phyloP scores from a whole-genome alignment of 2,329 filamentous ascomycete species.

The Fusarium floridanum region DNA sequence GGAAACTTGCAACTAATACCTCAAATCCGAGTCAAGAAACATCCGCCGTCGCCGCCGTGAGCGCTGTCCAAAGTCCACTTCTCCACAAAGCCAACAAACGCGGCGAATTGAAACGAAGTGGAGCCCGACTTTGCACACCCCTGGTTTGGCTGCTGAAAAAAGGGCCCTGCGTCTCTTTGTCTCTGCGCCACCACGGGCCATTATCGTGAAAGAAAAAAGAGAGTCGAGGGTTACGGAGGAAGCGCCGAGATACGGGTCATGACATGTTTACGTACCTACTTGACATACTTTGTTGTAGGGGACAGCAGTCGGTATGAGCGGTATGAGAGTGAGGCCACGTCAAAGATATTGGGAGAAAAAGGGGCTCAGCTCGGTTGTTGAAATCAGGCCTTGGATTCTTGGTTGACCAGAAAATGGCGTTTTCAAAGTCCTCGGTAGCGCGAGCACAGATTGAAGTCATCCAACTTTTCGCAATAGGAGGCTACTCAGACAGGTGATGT shows the following conservation, averaged over 20 bases:
- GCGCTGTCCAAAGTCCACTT: not conserved
- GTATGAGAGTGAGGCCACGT: not conserved
- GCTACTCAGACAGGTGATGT: conserved; percentile 24
- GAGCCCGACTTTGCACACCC: conserved; percentile 5
- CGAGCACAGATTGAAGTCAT: conserved; percentile 15
- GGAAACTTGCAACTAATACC: not conserved
- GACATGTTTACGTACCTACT: conserved; percentile 4
- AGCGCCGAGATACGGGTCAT: conserved; percentile 10
- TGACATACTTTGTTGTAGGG: not conserved
- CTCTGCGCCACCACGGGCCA: conserved; percentile 12
- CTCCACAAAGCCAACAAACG: not conserved
- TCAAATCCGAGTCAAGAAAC: conserved; percentile 10
- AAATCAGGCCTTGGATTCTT: not conserved
- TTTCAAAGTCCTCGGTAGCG: conserved; percentile 4
- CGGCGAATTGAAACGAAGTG: not conserved
- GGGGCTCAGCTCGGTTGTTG: not conserved
- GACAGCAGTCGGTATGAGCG: not conserved
- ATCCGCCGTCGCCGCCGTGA: conserved; percentile 29
- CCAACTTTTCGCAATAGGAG: conserved; percentile 6
- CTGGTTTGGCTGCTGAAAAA: not conserved
- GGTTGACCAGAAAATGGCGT: conserved; percentile 11
- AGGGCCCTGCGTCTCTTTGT: not conserved
- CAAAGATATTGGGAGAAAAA: not conserved
- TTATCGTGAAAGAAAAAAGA: conserved; percentile 4
- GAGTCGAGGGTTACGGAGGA: not conserved